These are phyloP conservation scores for Hortiboletus campestris DNA, from an alignment of 768 basidiomycete species.

Conservation along the genomic window DNA sequence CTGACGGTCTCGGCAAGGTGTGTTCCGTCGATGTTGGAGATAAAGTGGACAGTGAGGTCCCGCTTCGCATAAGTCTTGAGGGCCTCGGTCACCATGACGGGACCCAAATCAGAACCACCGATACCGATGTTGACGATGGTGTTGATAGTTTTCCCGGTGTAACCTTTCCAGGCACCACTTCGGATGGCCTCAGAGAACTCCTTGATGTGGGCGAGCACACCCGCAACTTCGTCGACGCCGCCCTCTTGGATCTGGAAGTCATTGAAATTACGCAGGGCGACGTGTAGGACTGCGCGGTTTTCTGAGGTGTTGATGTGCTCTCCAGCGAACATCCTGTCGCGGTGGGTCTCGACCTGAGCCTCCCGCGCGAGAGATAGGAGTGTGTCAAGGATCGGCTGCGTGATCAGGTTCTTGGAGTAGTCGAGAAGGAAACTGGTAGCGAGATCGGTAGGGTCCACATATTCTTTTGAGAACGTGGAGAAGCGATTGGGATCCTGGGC, in stretches of 20 bases:
- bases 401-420: conserved; percentile 96
- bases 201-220: conserved; percentile 88
- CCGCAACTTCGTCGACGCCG: conserved; percentile 79
- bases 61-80: conserved; percentile 91
- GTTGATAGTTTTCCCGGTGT: conserved; percentile 92
- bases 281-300: conserved; percentile 93
- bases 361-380: conserved; percentile 83
- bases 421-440: conserved; percentile 86
- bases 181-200: conserved; percentile 83
- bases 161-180: conserved; percentile 91
- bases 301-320: conserved; percentile 99
- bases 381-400: conserved; percentile 72
- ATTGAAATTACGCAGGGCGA: conserved; percentile 81
- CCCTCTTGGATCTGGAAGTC: conserved; percentile 78
- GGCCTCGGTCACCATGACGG: conserved; percentile 99
- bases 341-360: conserved; percentile 77
- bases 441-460: conserved; percentile 62
- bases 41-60: conserved; percentile 83
- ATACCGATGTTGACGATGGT: conserved; percentile 99
- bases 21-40: conserved; percentile 98
- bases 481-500: conserved; percentile 85
- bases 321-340: conserved; percentile 93
- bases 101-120: conserved; percentile 96
- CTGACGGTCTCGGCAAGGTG: conserved; percentile 89
- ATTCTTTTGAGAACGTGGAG: conserved; percentile 76